Evolutionary conservation across 164 flowering plant genomes (phyloP).

Genomic region (Tinospora cordifolia): DNA sequence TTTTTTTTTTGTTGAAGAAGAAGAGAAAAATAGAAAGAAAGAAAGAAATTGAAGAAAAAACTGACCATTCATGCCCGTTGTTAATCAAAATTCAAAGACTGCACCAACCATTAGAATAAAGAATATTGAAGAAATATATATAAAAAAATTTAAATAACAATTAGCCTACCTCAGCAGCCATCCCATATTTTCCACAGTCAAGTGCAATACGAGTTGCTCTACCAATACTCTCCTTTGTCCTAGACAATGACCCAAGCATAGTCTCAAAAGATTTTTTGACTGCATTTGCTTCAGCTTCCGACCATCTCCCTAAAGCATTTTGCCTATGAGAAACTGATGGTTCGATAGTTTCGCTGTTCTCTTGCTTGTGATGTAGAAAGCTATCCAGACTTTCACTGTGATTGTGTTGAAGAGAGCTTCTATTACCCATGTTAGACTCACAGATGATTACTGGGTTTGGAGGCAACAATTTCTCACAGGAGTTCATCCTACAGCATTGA

Average conservation of each 20-base stretch:
- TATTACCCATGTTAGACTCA: slow-evolving; percentile 30
- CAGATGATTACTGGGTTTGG: slow-evolving; percentile 24
- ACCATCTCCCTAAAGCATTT: slow-evolving; percentile 28
- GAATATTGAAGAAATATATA: too few relatives aligned
- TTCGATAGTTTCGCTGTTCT: slow-evolving; percentile 26
- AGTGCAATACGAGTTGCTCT: slow-evolving; percentile 88
- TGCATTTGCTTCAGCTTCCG: slow-evolving; percentile 38
- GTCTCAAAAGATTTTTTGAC: slow-evolving; percentile 56
- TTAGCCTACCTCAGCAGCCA: slow-evolving; percentile 56
- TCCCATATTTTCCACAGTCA: slow-evolving; percentile 81
- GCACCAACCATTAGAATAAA: not conserved
- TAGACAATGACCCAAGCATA: slow-evolving; percentile 51
- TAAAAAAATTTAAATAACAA: not conserved
- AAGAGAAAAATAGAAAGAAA: too few relatives aligned
- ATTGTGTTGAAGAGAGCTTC: slow-evolving; percentile 26
- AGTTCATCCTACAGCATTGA: slow-evolving; percentile 25
- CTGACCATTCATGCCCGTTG: not conserved
- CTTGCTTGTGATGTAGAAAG: slow-evolving; percentile 22
- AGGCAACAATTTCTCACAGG: slow-evolving; percentile 29
- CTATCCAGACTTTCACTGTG: slow-evolving; percentile 34
- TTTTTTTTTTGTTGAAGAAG: too few relatives aligned
- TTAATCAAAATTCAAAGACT: not conserved
- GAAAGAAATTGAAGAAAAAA: not conserved
- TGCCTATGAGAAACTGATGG: slow-evolving; percentile 17
- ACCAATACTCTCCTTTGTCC: slow-evolving; percentile 93